These are phyloP conservation scores for Cochlearia excelsa DNA, from an alignment of 345 rosid species.

Conservation along the genomic window DNA sequence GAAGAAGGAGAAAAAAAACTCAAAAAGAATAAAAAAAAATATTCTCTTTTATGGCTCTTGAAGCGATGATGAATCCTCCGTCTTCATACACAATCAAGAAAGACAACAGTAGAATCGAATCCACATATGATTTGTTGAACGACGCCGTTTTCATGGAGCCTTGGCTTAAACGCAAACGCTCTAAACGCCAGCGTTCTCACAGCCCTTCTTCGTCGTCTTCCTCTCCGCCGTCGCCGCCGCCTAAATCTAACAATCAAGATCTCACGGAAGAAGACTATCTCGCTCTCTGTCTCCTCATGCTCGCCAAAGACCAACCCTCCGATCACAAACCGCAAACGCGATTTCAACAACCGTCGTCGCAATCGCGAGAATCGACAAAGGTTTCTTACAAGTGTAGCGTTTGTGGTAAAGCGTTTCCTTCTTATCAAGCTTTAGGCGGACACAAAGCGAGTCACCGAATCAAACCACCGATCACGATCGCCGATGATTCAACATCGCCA, in stretches of 20 bases:
- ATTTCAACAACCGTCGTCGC: slow-evolving; percentile 28
- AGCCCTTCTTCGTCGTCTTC: slow-evolving; percentile 38
- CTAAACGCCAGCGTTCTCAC: slow-evolving; percentile 47
- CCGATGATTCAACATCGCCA: slow-evolving; percentile 30
- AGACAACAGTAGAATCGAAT: slow-evolving; percentile 10
- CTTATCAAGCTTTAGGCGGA: slow-evolving; percentile 94
- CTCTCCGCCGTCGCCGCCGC: slow-evolving; percentile 25
- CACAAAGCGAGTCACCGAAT: slow-evolving; percentile 96
- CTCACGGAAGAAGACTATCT: slow-evolving; percentile 61
- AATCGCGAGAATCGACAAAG: slow-evolving; percentile 29
- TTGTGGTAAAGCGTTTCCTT: slow-evolving; percentile 70
- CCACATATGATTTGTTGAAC: slow-evolving; percentile 25
- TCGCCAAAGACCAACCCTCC: slow-evolving; percentile 48
- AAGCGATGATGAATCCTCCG: slow-evolving; percentile 52
- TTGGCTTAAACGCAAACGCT: slow-evolving; percentile 67
- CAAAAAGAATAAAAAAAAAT: neutral
- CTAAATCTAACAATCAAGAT: slow-evolving; percentile 15
- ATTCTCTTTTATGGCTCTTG: slow-evolving; percentile 54
- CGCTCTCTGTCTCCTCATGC: slow-evolving; percentile 82
- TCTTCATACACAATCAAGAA: slow-evolving; percentile 16
- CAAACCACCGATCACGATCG: slow-evolving; percentile 40
- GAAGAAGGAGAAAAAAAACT: neutral
- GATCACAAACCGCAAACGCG: slow-evolving; percentile 18
- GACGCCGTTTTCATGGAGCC: slow-evolving; percentile 44
- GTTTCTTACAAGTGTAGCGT: slow-evolving; percentile 68